Evolutionary conservation across 2,329 filamentous ascomycete species (phyloP).

Genomic region (Nemania bipapillata): DNA sequence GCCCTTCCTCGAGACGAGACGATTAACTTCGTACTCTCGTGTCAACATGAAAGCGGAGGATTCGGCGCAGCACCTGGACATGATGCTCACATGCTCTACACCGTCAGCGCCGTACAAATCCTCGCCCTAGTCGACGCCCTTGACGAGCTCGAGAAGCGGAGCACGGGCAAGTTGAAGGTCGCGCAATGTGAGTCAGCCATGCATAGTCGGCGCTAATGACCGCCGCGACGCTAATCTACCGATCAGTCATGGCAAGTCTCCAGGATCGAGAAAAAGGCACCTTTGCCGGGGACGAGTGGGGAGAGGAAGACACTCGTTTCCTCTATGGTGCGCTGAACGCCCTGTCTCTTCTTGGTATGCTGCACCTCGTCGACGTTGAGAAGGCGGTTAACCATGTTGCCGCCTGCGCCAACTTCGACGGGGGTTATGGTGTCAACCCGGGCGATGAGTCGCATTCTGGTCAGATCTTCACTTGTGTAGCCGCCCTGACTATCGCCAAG

Average conservation of each 20-base stretch:
- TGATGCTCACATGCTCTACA: slow-evolving; percentile 96
- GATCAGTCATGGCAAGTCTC: slow-evolving; percentile 77
- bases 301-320: slow-evolving; percentile 94
- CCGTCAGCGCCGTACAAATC: slow-evolving; percentile 93
- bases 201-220: slow-evolving; percentile 30
- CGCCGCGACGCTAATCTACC: slow-evolving; percentile 37
- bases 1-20: slow-evolving; percentile 83
- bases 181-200: slow-evolving; percentile 74
- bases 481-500: slow-evolving; percentile 83
- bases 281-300: slow-evolving; percentile 95
- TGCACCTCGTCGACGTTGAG: slow-evolving; percentile 78
- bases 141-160: slow-evolving; percentile 78
- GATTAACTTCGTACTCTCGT: slow-evolving; percentile 94
- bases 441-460: slow-evolving; percentile 94
- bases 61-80: slow-evolving; percentile 95
- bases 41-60: slow-evolving; percentile 86
- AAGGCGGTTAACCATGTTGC: slow-evolving; percentile 83
- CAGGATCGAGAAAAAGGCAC: slow-evolving; percentile 85
- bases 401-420: slow-evolving; percentile 91
- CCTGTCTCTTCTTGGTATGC: slow-evolving; percentile 80
- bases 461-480: slow-evolving; percentile 94
- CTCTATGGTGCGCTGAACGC: slow-evolving; percentile 91
- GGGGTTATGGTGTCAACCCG: slow-evolving; percentile 88
- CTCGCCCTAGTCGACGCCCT: slow-evolving; percentile 86
- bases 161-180: slow-evolving; percentile 76